A percentile compares a stretch with the other conserved stretches of the same genome.
Evolutionary conservation across 768 basidiomycete species (phyloP).

Genomic region (Neoboletus magnificus): DNA sequence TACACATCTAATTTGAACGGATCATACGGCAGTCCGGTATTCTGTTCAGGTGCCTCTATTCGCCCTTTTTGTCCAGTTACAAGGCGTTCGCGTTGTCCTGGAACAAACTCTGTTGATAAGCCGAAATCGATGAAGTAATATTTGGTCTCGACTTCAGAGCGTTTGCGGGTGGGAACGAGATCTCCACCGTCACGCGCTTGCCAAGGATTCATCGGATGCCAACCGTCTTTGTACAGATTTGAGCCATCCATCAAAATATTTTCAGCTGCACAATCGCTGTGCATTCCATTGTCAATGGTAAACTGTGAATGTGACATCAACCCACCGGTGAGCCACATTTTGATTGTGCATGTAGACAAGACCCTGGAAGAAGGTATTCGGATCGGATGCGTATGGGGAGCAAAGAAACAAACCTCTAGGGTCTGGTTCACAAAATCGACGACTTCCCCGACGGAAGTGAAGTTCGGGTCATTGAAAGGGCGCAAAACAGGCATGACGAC

Average conservation of each 20-base stretch:
- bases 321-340: neutral
- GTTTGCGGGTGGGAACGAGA: neutral
- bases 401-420: neutral
- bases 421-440: constrained; percentile 27
- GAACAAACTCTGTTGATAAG: neutral
- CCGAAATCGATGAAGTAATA: neutral
- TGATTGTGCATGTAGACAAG: neutral
- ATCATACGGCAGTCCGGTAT: neutral
- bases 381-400: neutral
- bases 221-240: neutral
- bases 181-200: neutral
- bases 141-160: neutral
- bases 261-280: neutral
- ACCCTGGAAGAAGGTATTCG: neutral
- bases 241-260: neutral
- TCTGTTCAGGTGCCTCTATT: neutral
- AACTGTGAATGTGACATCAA: neutral
- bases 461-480: constrained; percentile 21
- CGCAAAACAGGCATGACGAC: constrained; percentile 10
- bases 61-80: neutral
- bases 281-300: neutral
- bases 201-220: neutral
- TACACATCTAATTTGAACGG: neutral
- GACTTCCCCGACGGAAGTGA: constrained; percentile 25
- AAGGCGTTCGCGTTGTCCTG: neutral